Evolutionary conservation across 225 moss, liverwort and hornwort species (phyloP).

Genomic region (Marchantia paleacea): DNA sequence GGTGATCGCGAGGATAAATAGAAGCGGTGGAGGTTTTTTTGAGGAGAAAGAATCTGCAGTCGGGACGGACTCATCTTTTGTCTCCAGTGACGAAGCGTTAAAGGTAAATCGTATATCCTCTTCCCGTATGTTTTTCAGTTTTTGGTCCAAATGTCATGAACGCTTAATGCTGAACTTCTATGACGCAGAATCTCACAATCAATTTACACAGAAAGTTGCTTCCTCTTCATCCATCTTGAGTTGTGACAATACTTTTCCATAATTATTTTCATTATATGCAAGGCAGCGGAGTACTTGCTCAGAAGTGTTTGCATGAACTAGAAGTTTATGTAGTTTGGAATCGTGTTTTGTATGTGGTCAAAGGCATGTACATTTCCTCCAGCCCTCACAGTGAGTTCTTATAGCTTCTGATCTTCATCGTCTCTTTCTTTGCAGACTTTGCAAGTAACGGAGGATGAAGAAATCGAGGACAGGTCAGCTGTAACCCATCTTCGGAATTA

Average conservation of each 20-base stretch:
- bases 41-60: background rate
- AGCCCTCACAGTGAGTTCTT: background rate
- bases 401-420: background rate
- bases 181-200: background rate
- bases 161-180: no score
- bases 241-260: no score
- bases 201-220: background rate
- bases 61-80: background rate
- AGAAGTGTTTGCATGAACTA: no score
- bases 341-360: background rate
- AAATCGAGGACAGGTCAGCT: background rate
- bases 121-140: no score
- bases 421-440: background rate
- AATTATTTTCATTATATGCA: no score
- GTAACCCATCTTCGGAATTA: background rate
- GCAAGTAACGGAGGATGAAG: background rate
- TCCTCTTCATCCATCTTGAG: no score
- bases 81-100: background rate
- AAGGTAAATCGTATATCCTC: background rate
- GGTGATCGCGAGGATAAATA: background rate
- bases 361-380: background rate
- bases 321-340: no score
- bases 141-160: no score
- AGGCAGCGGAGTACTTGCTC: no score
- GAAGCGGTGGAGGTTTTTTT: no score